Evolutionary conservation across 2,329 filamentous ascomycete species (phyloP).

Genomic region (Aspergillus fischeri): DNA sequence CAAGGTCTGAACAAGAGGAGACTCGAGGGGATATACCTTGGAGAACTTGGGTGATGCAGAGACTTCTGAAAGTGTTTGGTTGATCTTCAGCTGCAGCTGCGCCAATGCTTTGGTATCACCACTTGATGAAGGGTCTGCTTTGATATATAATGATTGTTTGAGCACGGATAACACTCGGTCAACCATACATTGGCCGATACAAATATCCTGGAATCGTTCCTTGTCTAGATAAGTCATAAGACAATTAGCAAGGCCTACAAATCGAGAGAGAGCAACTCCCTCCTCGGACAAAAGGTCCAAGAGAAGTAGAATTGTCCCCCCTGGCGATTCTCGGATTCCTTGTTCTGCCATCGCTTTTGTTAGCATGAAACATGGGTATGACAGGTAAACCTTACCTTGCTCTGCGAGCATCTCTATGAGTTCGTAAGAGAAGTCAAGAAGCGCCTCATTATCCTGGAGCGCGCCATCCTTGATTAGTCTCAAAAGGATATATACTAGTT

Average conservation of each 20-base stretch:
- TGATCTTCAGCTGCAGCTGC: conserved; percentile 36
- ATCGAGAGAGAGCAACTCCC: conserved; percentile 26
- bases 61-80: conserved; percentile 39
- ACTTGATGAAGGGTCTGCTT: conserved; percentile 20
- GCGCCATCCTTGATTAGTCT: conserved; percentile 30
- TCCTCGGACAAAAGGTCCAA: conserved; percentile 29
- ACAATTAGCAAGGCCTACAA: conserved; percentile 28
- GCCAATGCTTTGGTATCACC: conserved; percentile 34
- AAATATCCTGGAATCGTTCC: conserved; percentile 36
- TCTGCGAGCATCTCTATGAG: conserved; percentile 37
- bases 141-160: conserved; percentile 25
- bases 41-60: conserved; percentile 37
- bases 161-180: conserved; percentile 32
- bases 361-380: not conserved
- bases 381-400: conserved; percentile 29
- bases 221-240: conserved; percentile 34
- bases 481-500: conserved; percentile 34
- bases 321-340: conserved; percentile 31
- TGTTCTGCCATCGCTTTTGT: conserved; percentile 22
- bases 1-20: conserved; percentile 32
- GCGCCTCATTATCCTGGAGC: conserved; percentile 28
- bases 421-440: conserved; percentile 37
- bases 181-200: conserved; percentile 31
- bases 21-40: conserved; percentile 36
- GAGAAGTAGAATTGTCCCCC: conserved; percentile 33